Evolutionary conservation across 768 basidiomycete species (phyloP).

Genomic region (Suillus ampliporus): DNA sequence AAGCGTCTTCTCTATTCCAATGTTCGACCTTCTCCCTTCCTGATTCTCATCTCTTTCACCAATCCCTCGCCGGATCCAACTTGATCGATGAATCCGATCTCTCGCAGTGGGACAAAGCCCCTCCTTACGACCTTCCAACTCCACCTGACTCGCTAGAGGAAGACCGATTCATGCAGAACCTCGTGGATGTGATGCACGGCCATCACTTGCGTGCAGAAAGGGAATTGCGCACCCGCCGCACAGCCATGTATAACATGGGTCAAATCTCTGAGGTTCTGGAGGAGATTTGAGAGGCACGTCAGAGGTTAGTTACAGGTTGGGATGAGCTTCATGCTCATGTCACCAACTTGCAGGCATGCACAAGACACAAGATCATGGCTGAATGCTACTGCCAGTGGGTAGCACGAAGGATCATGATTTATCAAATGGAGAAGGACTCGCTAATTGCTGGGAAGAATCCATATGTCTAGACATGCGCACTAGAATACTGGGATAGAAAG

Average conservation of each 20-base stretch:
- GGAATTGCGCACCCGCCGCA: background rate
- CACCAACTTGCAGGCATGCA: too few species aligned
- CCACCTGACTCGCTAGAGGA: background rate
- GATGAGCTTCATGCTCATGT: too few species aligned
- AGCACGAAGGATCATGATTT: too few species aligned
- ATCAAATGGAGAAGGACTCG: too few species aligned
- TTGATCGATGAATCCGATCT: constrained; percentile 3
- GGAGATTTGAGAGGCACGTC: background rate
- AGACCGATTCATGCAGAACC: background rate
- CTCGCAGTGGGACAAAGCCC: constrained; percentile 1
- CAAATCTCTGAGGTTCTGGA: background rate
- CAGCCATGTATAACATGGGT: background rate
- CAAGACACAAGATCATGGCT: too few species aligned
- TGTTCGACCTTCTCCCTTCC: background rate
- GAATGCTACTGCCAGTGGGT: background rate
- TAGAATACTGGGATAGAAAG: background rate
- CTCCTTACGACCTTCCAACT: background rate
- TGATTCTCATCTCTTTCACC: background rate
- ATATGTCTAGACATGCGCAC: background rate
- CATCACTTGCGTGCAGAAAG: background rate
- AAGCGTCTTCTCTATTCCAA: background rate
- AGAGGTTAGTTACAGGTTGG: background rate
- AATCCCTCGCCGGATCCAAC: background rate
- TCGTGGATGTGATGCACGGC: background rate
- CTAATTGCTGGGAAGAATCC: background rate